A percentile compares a stretch with the other conserved stretches of the same genome.
These are phyloP conservation scores for Hibiscus syriacus DNA, from an alignment of 345 rosid genomes.

Conservation along the genomic window DNA sequence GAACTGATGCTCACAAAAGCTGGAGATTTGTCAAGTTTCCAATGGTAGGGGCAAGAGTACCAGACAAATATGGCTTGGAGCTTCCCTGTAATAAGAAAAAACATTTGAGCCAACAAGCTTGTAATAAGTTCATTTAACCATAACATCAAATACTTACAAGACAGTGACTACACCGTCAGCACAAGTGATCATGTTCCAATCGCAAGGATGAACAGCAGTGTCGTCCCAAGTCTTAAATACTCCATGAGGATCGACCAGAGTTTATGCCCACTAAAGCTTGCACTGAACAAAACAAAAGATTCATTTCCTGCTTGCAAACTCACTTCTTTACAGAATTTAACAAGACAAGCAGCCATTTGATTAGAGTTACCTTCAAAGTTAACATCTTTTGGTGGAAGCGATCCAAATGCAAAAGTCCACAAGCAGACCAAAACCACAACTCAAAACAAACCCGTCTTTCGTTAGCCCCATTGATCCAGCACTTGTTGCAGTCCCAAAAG, in stretches of 20 bases:
- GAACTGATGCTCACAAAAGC: conserved; percentile 49
- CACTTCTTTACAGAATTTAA: not conserved
- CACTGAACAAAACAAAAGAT: conserved; percentile 32
- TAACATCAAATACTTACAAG: conserved; percentile 48
- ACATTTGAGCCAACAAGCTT: not conserved
- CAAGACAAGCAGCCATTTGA: not conserved
- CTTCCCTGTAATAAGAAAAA: conserved; percentile 50
- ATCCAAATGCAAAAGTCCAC: conserved; percentile 40
- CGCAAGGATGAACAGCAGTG: conserved; percentile 79
- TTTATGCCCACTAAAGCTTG: conserved; percentile 64
- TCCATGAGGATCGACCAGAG: conserved; percentile 55
- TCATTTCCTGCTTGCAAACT: not conserved
- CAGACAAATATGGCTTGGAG: conserved; percentile 80
- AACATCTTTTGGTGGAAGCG: conserved; percentile 72
- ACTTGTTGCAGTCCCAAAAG: conserved; percentile 4
- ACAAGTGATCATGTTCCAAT: conserved; percentile 73
- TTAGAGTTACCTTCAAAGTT: conserved; percentile 69
- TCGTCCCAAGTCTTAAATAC: conserved; percentile 68
- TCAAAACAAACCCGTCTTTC: conserved; percentile 23
- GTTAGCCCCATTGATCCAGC: conserved; percentile 26
- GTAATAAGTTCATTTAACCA: not conserved
- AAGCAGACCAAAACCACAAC: conserved; percentile 27
- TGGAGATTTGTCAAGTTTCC: conserved; percentile 79
- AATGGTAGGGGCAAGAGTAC: conserved; percentile 61
- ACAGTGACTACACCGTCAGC: conserved; percentile 52